phyloP scores from a whole-genome alignment of 2,329 filamentous ascomycete genomes.

The Chaetomium olivaceum region DNA sequence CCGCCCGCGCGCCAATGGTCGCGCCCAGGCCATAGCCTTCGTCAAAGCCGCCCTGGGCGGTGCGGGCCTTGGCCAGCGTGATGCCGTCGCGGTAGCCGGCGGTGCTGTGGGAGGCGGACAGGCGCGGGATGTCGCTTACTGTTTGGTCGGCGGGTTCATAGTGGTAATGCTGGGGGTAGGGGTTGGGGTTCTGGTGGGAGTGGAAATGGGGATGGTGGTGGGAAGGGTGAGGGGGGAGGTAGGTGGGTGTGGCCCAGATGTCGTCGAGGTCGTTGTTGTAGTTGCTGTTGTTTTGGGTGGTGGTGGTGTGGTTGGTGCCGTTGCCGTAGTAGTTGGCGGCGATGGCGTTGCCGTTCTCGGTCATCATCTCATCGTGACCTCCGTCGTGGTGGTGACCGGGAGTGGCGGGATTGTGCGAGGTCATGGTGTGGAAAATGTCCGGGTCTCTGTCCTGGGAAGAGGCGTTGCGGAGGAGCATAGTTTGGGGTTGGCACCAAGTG shows the following conservation, averaged over 20 bases:
- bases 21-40: constrained; percentile 86
- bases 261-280: constrained; percentile 28
- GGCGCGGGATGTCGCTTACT: constrained; percentile 67
- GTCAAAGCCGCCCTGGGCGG: constrained; percentile 87
- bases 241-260: constrained; percentile 26
- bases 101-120: constrained; percentile 76
- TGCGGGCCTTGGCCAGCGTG: constrained; percentile 69
- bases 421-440: constrained; percentile 32
- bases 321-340: neutral
- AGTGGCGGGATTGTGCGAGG: constrained; percentile 19
- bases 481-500: neutral
- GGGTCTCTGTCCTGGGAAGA: constrained; percentile 22
- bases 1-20: constrained; percentile 71
- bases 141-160: constrained; percentile 34
- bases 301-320: neutral
- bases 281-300: neutral
- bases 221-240: neutral
- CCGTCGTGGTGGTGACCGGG: neutral
- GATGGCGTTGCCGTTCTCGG: constrained; percentile 15
- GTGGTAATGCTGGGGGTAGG: constrained; percentile 6
- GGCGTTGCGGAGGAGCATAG: constrained; percentile 32
- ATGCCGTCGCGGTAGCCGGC: constrained; percentile 91
- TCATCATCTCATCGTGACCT: constrained; percentile 2
- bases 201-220: constrained; percentile 14
- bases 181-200: neutral